Base-by-base conservation (phyloP, 257 asterid species). In the Gentiana straminea region DNA sequence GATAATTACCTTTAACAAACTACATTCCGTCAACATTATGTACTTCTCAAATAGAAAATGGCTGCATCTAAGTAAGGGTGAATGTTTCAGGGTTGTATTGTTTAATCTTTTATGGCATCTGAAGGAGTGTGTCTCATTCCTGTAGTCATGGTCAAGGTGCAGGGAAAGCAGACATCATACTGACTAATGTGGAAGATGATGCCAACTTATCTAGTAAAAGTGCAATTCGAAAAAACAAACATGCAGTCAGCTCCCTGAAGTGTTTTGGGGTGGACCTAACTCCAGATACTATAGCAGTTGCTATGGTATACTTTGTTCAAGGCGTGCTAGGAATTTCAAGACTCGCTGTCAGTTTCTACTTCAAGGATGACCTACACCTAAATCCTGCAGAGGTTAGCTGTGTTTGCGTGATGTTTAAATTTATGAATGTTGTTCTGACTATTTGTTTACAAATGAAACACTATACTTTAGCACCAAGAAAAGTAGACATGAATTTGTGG, bases 261-360 rank as follows among this genome's bases (percentile, higher is more conserved):
- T 77, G 75, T 74, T 85, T 88, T 34, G 99, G 97, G 49, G 97
- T 88, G 64, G 87, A 88, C 62, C 79, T 92, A 63, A 79, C 91
- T 45, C 94, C 99, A 43, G 97, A 88, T 77, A 88, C 56, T 67
- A 69, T 92, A 70, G 99, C 99, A 3, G 97, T 92, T 66, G 99
- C 97, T 39, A 88, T 88, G 99, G 99, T 92, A 63, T 92, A 92
- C 74, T 92, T 92, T 61, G 99, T 92, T 55, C 99, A 92, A 79
- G 99, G 99, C 35, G 99, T 92, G 64, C 68, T 92, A 72, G 94
- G 94, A 67, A 94, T 92, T 49, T 65, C 99, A 35, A 80, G 95
- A 70, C 86, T 92, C 67, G 99, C 97, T 62, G 95, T 88, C 66
- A 92, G 70, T 75, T 92, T 92, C 74, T 92, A 88, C 82, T 61